A percentile compares a stretch with the other conserved stretches of the same genome.
phyloP scores from a whole-genome alignment of 495 filamentous ascomycete genomes.

The Viridothelium virens region DNA sequence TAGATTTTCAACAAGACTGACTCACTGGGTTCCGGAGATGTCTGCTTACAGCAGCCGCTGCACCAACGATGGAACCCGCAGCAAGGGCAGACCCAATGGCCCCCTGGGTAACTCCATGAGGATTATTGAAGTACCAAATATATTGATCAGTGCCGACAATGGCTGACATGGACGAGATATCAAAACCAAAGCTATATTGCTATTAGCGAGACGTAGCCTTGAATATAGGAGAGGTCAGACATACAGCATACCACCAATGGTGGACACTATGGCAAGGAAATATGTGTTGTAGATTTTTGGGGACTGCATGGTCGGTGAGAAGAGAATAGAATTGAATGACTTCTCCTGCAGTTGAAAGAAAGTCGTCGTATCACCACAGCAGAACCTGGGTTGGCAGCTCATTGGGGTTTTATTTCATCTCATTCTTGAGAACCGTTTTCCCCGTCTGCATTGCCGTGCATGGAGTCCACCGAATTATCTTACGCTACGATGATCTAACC shows the following conservation, averaged over 20 bases:
- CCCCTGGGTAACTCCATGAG: constrained; percentile 55
- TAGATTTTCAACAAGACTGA: not conserved
- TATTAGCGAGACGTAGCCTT: not conserved
- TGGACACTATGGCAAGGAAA: constrained; percentile 56
- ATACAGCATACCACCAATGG: constrained; percentile 52
- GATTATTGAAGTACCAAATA: constrained; percentile 57
- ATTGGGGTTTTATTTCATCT: not conserved
- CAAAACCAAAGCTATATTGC: constrained; percentile 48
- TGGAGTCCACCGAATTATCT: not conserved
- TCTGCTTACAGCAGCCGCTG: constrained; percentile 45
- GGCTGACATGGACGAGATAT: constrained; percentile 64
- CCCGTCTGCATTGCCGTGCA: not conserved
- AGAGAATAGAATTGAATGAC: not conserved
- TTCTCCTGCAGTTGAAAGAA: not conserved
- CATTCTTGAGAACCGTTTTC: not conserved
- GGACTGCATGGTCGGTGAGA: constrained; percentile 30
- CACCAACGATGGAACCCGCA: constrained; percentile 59
- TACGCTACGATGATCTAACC: not conserved
- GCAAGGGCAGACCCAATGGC: constrained; percentile 59
- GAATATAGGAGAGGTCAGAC: constrained; percentile 15
- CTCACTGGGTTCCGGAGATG: not conserved
- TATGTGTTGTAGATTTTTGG: constrained; percentile 55
- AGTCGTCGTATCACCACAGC: not conserved
- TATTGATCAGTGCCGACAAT: constrained; percentile 66
- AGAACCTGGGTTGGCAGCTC: not conserved